Evolutionary conservation across 371 early-diverging fungal genomes (phyloP).

Genomic region (Lichtheimia hyalospora): DNA sequence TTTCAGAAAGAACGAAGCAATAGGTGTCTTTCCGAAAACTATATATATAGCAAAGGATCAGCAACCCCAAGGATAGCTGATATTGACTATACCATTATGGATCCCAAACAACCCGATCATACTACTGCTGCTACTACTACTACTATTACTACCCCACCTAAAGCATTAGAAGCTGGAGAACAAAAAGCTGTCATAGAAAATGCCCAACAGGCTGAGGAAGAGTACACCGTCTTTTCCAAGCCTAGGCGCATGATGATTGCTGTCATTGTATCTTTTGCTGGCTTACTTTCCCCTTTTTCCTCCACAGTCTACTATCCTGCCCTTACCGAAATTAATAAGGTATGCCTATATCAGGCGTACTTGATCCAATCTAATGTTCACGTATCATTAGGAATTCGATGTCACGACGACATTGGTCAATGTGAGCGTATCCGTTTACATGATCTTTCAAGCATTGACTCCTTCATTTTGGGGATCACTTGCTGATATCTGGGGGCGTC

Average conservation of each 20-base stretch:
- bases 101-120: too few species aligned
- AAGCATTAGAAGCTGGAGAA: too few species aligned
- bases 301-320: constrained; percentile 31
- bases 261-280: constrained; percentile 21
- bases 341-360: constrained; percentile 9
- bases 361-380: background rate
- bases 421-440: constrained; percentile 18
- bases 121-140: too few species aligned
- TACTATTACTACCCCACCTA: too few species aligned
- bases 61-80: background rate
- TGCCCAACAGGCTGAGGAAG: background rate
- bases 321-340: constrained; percentile 19
- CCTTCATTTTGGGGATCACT: constrained; percentile 28
- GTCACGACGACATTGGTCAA: constrained; percentile 16
- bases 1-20: too few species aligned
- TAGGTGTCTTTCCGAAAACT: too few species aligned
- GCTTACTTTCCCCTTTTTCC: constrained; percentile 22
- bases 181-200: too few species aligned
- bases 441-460: constrained; percentile 24
- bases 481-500: constrained; percentile 25
- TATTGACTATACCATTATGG: too few species aligned
- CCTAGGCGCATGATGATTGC: constrained; percentile 9
- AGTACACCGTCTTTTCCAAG: constrained; percentile 12
- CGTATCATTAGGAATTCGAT: constrained; percentile 10
- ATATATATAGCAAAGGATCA: too few species aligned